Percentiles rank a stretch among this genome's conserved stretches.
Evolutionary conservation across 2,329 filamentous ascomycete genomes (phyloP).

Genomic region (Teratosphaeria nubilosa): DNA sequence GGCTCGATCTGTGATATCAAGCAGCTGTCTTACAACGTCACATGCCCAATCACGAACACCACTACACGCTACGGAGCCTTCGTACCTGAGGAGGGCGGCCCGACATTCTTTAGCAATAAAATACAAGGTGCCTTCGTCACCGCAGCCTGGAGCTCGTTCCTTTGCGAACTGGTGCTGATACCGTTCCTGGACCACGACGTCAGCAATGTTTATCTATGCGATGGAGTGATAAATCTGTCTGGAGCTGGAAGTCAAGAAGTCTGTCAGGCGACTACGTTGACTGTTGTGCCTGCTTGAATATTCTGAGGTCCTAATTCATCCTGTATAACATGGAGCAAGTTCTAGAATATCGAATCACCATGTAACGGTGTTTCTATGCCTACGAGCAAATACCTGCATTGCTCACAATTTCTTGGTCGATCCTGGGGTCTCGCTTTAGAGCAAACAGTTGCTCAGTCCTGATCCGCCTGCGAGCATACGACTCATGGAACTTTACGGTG

Average conservation of each 20-base stretch:
- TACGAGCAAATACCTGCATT: not conserved
- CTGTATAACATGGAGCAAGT: not conserved
- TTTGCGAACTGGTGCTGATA: not conserved
- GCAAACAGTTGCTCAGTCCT: constrained; percentile 23
- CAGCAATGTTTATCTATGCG: not conserved
- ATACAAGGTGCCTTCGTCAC: not conserved
- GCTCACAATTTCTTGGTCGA: not conserved
- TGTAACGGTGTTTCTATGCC: not conserved
- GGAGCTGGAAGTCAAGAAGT: not conserved
- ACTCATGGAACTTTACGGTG: constrained; percentile 26
- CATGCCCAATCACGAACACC: not conserved
- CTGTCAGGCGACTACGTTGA: not conserved
- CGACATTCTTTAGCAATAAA: not conserved
- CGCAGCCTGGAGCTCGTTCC: not conserved
- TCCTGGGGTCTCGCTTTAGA: constrained; percentile 2
- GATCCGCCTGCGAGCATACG: constrained; percentile 24
- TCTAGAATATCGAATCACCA: not conserved
- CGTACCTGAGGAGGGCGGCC: not conserved
- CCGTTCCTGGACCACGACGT: not conserved
- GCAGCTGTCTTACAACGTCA: not conserved
- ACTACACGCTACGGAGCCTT: not conserved
- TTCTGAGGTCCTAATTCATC: not conserved
- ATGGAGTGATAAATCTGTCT: not conserved
- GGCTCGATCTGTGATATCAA: not conserved
- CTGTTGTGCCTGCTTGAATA: not conserved